A percentile compares a stretch with the other conserved stretches of the same genome.
Conservation (phyloP, 176 grass and related monocot species). For the Lolium multiflorum region DNA sequence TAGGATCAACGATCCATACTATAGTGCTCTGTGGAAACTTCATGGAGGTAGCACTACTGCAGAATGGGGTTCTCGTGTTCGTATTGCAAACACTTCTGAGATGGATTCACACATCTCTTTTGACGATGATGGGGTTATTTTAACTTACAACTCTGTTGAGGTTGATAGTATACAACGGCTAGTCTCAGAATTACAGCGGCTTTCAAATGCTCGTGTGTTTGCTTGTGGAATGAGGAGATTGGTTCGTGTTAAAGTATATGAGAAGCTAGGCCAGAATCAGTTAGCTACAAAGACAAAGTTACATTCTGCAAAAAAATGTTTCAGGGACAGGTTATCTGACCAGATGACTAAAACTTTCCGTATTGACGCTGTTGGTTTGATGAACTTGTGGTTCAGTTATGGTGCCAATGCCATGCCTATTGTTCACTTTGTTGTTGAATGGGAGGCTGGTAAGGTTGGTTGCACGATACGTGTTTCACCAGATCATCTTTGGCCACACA, state of each 20-base stretch:
- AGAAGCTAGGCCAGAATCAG: conserved; percentile 54
- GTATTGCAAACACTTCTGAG: conserved; percentile 75
- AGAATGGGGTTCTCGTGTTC: conserved; percentile 75
- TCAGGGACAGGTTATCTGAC: conserved; percentile 62
- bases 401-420: conserved; percentile 64
- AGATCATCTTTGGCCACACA: conserved; percentile 96
- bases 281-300: conserved; percentile 46
- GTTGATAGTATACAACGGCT: conserved; percentile 79
- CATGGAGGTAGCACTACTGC: conserved; percentile 65
- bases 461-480: conserved; percentile 92
- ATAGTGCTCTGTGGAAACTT: conserved; percentile 76
- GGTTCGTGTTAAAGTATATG: conserved; percentile 70
- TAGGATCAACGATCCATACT: conserved; percentile 82
- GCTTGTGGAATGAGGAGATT: conserved; percentile 70
- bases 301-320: conserved; percentile 48
- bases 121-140: conserved; percentile 73
- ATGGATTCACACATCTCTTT: conserved; percentile 88
- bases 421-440: conserved; percentile 94
- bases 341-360: conserved; percentile 83
- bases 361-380: conserved; percentile 92
- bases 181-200: conserved; percentile 76
- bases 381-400: conserved; percentile 94
- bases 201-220: conserved; percentile 84
- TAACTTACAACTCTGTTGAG: conserved; percentile 84
- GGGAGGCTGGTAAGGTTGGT: conserved; percentile 73